Base-by-base conservation (phyloP, 768 basidiomycete species). In the Antrodiella citrinella region DNA sequence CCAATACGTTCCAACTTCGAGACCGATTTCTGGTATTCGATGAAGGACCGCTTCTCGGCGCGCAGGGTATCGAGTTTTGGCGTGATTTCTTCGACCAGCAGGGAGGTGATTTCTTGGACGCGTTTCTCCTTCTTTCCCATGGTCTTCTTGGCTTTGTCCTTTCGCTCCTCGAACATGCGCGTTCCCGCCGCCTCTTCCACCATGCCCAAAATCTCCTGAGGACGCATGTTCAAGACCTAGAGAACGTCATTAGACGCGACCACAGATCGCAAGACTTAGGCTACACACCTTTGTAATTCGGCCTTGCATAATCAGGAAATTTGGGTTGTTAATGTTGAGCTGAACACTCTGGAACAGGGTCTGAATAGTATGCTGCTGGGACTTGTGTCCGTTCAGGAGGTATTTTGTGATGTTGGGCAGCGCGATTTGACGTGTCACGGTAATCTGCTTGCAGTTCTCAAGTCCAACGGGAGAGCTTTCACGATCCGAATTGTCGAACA, bases 251-350 rank as follows among this genome's bases (percentile, higher is more conserved):
- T 26, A 4, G 13, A 21, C 7, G 10, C 23, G 26, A 11, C n/a
- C n/a, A 35, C 18, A 23, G 30, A 42, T 44, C 13, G 56, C 30
- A 15, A 22, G 15, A 35, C 15, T 9, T 20, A 5, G 30, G 26
- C 21, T 15, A 57, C 67, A 38, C 25, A 88, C 94, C 72, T 98
- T 99, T 10, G 96, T 99, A 64, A 99, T 99, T 45, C 94, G 90
- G 23, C 96, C 95, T 68, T 99, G 96, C 95, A 98, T 98, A 65
- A 98, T 97, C 51, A 99, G 77, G 71, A 98, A 98, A 65, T 98
- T 98, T 41, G 96, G 96, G 67, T 97, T 97, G 70, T 98, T 99
- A 76, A 99, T 98, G 64, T 98, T 98, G 56, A 99, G 80, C 65
- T 96, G 93, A 0, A 99, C 94, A 38, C 90, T 86, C 63, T 98